Conservation (phyloP, 495 filamentous ascomycete species). For the Annulohypoxylon nitens region DNA sequence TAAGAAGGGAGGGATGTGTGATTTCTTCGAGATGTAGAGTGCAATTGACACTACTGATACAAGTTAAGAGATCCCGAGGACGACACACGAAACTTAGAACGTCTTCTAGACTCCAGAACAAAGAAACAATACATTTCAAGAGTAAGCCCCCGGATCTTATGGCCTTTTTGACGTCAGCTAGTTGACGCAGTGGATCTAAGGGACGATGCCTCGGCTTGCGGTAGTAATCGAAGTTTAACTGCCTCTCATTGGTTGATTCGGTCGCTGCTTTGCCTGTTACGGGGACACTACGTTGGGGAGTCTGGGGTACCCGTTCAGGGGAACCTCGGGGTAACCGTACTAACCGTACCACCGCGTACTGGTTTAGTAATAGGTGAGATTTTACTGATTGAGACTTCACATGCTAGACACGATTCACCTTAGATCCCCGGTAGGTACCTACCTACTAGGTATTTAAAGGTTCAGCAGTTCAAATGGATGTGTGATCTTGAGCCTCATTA, state of each 20-base stretch:
- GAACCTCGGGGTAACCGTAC: constrained; percentile 5
- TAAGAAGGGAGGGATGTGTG: neutral
- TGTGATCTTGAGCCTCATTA: constrained; percentile 5
- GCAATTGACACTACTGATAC: constrained; percentile 9
- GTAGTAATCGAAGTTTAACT: constrained; percentile 26
- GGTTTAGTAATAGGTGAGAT: constrained; percentile 3
- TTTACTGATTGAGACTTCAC: constrained; percentile 13
- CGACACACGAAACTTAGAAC: neutral
- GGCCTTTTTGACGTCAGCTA: constrained; percentile 26
- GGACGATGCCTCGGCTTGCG: constrained; percentile 40
- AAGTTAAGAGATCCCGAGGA: neutral
- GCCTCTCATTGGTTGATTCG: constrained; percentile 35
- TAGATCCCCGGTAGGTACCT: neutral
- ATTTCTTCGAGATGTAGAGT: neutral
- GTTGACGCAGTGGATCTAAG: constrained; percentile 9
- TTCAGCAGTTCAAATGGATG: neutral
- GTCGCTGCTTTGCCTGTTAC: constrained; percentile 3
- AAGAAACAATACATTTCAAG: constrained; percentile 10
- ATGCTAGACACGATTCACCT: neutral
- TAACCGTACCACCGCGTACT: neutral
- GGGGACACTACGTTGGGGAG: neutral
- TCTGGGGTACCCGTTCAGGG: constrained; percentile 5
- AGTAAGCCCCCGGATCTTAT: neutral
- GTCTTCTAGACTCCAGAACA: constrained; percentile 7
- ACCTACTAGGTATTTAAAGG: neutral